Percentiles rank a stretch among this genome's conserved stretches.
phyloP scores from a whole-genome alignment of 163 green algal genomes.

The Scenedesmus sp. region DNA sequence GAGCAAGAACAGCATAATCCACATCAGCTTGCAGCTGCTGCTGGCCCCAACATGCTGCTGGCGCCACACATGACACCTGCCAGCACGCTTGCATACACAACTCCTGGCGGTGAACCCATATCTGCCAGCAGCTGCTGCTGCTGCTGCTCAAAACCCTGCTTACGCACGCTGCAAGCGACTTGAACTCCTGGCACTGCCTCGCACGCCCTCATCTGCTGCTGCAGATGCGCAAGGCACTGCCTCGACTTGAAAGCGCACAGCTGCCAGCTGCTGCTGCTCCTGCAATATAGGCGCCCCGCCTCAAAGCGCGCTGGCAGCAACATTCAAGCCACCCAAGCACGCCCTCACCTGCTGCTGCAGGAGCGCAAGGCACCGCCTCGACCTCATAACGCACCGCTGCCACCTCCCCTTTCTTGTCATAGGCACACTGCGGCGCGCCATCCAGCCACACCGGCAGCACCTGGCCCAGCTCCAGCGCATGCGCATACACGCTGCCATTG shows the following conservation, averaged over 20 bases:
- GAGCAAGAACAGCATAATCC: neutral
- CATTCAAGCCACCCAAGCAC: neutral
- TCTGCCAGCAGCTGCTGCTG: neutral
- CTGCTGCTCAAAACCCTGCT: neutral
- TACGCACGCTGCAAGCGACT: too few species aligned
- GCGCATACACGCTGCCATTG: constrained; percentile 46
- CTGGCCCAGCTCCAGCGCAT: constrained; percentile 37
- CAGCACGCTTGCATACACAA: neutral
- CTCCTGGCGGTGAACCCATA: too few species aligned
- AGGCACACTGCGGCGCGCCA: constrained; percentile 31
- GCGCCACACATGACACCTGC: neutral
- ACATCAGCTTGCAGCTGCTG: neutral
- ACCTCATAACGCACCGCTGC: constrained; percentile 29
- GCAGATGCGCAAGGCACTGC: neutral
- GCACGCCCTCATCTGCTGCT: too few species aligned
- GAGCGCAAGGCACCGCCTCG: neutral
- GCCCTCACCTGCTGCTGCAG: neutral
- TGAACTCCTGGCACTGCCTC: too few species aligned
- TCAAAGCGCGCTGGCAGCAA: neutral
- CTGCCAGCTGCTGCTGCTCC: neutral
- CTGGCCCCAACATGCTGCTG: neutral
- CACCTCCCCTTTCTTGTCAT: constrained; percentile 28
- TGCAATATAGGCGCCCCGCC: neutral
- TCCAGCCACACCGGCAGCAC: constrained; percentile 37
- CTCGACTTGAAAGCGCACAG: neutral